These are phyloP conservation scores for Magnusiomyces tetraspermus DNA, from an alignment of 1,139 yeast species.

Conservation along the genomic window DNA sequence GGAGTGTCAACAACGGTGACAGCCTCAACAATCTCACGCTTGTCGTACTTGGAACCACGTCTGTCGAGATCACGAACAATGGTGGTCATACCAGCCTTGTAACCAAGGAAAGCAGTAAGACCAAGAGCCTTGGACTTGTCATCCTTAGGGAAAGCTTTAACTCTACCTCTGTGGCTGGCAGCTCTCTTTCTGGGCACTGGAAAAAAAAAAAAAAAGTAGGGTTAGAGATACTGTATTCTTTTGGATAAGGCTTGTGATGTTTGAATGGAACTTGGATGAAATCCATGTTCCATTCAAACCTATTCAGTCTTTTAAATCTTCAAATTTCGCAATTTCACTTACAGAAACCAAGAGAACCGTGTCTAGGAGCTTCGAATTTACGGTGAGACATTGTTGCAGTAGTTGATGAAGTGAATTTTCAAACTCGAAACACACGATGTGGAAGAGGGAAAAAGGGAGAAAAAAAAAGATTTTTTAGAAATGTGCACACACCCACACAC, in stretches of 20 bases:
- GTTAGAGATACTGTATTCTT: no score
- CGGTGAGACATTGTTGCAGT: slow-evolving; percentile 80
- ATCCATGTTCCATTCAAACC: not conserved
- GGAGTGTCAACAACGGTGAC: slow-evolving; percentile 99
- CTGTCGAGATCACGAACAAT: slow-evolving; percentile 99
- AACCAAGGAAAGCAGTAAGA: slow-evolving; percentile 98
- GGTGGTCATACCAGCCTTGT: slow-evolving; percentile 99
- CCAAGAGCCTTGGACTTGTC: slow-evolving; percentile 97
- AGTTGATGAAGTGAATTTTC: slow-evolving; percentile 10
- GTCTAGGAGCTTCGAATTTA: slow-evolving; percentile 99
- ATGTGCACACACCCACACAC: not conserved
- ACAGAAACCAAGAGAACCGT: slow-evolving; percentile 97
- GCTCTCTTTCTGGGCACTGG: slow-evolving; percentile 95
- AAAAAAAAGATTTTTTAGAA: not conserved
- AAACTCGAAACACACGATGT: slow-evolving; percentile 7
- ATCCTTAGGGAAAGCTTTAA: slow-evolving; percentile 99
- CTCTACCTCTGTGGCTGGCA: slow-evolving; percentile 96
- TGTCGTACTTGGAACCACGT: slow-evolving; percentile 99
- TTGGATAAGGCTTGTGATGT: not conserved
- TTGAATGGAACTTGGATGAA: no score
- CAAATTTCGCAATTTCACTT: not conserved
- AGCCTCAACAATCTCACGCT: slow-evolving; percentile 99
- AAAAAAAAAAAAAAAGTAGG: not conserved
- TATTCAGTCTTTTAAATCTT: not conserved
- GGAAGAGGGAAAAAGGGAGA: slow-evolving; percentile 4